Conservation (phyloP, 2,329 filamentous ascomycete species). For the Ascochyta viciae-villosae region DNA sequence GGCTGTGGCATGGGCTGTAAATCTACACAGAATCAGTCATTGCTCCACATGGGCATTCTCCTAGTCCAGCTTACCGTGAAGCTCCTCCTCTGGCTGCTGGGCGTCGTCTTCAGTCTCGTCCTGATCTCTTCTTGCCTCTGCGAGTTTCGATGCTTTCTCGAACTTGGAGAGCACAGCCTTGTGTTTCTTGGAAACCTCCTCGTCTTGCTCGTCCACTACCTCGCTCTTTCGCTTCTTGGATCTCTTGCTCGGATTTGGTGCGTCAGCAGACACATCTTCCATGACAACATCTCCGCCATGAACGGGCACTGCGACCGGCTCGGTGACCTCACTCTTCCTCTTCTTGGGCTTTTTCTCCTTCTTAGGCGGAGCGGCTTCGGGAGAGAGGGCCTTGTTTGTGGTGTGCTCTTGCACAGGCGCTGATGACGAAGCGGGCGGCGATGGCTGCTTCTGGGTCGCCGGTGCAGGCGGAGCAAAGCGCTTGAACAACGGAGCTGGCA, state of each 20-base stretch:
- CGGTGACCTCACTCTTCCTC: background rate
- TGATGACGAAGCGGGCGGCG: background rate
- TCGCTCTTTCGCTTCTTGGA: constrained; percentile 47
- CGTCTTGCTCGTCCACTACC: constrained; percentile 28
- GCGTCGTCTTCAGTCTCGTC: constrained; percentile 45
- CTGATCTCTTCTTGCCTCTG: constrained; percentile 27
- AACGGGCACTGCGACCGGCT: background rate
- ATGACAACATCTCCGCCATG: constrained; percentile 11
- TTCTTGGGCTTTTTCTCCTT: constrained; percentile 39
- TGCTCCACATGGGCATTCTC: too few species aligned
- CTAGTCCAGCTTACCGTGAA: constrained; percentile 55
- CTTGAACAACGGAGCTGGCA: constrained; percentile 57
- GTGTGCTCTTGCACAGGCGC: background rate
- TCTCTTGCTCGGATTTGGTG: constrained; percentile 36
- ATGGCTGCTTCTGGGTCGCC: constrained; percentile 12
- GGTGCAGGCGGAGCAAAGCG: constrained; percentile 55
- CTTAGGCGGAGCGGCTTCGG: constrained; percentile 6
- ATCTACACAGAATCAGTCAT: constrained; percentile 51
- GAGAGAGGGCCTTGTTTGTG: background rate
- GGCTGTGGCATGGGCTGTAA: constrained; percentile 85
- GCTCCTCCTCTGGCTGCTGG: constrained; percentile 49
- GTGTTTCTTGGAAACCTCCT: constrained; percentile 46
- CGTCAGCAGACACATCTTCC: constrained; percentile 9
- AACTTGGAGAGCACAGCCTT: constrained; percentile 55
- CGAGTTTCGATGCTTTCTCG: constrained; percentile 48